phyloP scores from a whole-genome alignment of 1,284 basidiomycete genomes.

The Tetrapyrgos nigripes region DNA sequence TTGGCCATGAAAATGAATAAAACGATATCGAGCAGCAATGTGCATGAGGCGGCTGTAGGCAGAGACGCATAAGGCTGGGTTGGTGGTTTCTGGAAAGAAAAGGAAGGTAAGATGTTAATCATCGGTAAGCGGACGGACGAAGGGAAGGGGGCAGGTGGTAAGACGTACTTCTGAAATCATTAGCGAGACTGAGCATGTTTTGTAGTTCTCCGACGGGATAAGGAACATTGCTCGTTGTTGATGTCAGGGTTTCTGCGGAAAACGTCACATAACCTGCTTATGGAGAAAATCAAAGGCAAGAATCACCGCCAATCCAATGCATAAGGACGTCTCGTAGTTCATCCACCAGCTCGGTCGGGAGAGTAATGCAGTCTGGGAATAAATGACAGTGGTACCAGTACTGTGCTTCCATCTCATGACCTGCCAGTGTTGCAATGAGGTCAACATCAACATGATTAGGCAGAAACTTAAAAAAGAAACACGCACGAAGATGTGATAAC shows the following conservation, averaged over 20 bases:
- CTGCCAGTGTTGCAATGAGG: slow-evolving; percentile 32
- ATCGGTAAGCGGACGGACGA: too few relatives aligned
- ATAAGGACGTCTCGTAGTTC: slow-evolving; percentile 55
- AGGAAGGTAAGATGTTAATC: too few relatives aligned
- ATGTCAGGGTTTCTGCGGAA: slow-evolving; percentile 45
- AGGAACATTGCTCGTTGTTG: slow-evolving; percentile 47
- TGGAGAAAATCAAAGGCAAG: slow-evolving; percentile 6
- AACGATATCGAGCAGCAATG: slow-evolving; percentile 51
- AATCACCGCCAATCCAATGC: slow-evolving; percentile 53
- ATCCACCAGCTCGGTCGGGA: slow-evolving; percentile 43
- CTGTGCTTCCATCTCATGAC: slow-evolving; percentile 53
- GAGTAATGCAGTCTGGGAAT: slow-evolving; percentile 49
- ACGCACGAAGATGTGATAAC: slow-evolving; percentile 49
- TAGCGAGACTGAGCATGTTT: slow-evolving; percentile 39
- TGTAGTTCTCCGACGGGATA: slow-evolving; percentile 45
- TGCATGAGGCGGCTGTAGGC: slow-evolving; percentile 51
- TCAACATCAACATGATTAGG: background rate
- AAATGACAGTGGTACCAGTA: slow-evolving; percentile 63
- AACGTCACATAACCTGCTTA: background rate
- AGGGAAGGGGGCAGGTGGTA: too few relatives aligned
- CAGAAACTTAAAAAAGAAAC: background rate
- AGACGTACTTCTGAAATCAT: slow-evolving; percentile 44
- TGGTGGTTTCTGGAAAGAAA: slow-evolving; percentile 25
- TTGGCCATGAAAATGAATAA: slow-evolving; percentile 60
- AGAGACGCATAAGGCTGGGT: slow-evolving; percentile 30